A percentile compares a stretch with the other conserved stretches of the same genome.
These are phyloP conservation scores for Solanum lycopersicoides DNA, from an alignment of 257 asterid genomes.

Conservation along the genomic window DNA sequence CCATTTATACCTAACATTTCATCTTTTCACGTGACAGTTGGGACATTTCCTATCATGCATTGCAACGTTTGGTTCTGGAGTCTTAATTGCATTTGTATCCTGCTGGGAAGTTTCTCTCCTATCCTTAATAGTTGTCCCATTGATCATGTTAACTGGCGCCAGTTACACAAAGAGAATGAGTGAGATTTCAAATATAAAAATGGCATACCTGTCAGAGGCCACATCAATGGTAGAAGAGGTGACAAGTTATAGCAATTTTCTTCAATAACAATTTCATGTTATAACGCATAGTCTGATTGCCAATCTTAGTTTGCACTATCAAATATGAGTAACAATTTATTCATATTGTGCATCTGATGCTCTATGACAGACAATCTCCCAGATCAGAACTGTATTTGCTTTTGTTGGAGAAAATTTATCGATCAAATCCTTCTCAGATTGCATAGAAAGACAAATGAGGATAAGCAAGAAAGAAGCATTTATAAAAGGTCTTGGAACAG, in stretches of 20 bases:
- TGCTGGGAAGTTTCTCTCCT: conserved; percentile 88
- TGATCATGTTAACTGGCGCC: conserved; percentile 60
- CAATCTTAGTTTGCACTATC: background rate
- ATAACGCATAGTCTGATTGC: background rate
- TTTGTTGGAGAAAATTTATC: conserved; percentile 72
- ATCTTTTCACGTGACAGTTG: conserved; percentile 31
- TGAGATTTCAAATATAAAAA: conserved; percentile 41
- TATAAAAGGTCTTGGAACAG: conserved; percentile 72
- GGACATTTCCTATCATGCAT: conserved; percentile 75
- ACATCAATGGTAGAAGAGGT: conserved; percentile 83
- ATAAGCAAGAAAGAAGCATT: conserved; percentile 54
- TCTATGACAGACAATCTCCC: conserved; percentile 56
- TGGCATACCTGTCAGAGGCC: conserved; percentile 56
- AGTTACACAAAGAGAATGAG: conserved; percentile 65
- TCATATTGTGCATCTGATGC: conserved; percentile 2
- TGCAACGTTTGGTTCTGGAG: conserved; percentile 67
- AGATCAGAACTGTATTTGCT: conserved; percentile 76
- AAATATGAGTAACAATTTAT: background rate
- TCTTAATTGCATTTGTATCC: conserved; percentile 55
- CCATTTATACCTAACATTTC: conserved; percentile 9
- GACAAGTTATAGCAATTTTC: conserved; percentile 1
- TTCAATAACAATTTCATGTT: background rate
- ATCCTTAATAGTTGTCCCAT: conserved; percentile 58
- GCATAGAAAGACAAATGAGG: conserved; percentile 42
- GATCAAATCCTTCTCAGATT: conserved; percentile 37